Percentiles rank a stretch among this genome's conserved stretches.
These are phyloP conservation scores for Cudoniella acicularis DNA, from an alignment of 495 filamentous ascomycete genomes.

Conservation along the genomic window DNA sequence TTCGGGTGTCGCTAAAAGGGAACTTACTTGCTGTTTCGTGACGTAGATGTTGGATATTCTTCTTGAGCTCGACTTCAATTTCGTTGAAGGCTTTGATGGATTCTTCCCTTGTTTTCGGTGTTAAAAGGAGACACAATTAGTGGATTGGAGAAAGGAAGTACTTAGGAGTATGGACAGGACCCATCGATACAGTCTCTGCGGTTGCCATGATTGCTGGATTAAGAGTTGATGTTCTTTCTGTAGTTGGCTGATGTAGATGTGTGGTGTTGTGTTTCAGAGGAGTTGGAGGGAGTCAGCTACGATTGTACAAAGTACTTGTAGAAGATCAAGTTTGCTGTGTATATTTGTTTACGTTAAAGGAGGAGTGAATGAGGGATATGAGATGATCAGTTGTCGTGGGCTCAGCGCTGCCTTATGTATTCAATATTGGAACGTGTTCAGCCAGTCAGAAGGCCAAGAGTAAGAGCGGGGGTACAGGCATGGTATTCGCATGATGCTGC, in stretches of 20 bases:
- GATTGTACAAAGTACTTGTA: not conserved
- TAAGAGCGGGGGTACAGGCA: not conserved
- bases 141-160: not conserved
- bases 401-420: not conserved
- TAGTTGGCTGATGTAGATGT: not conserved
- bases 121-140: not conserved
- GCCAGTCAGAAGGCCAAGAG: not conserved
- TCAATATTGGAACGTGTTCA: not conserved
- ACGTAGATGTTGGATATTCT: slow-evolving; percentile 44
- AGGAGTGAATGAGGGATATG: not conserved
- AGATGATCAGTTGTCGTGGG: not conserved
- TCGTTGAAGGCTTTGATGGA: slow-evolving; percentile 47
- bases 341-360: not conserved
- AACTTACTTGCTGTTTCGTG: slow-evolving; percentile 33
- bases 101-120: slow-evolving; percentile 30
- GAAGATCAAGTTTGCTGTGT: not conserved
- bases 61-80: slow-evolving; percentile 45
- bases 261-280: not conserved
- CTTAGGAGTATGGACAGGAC: slow-evolving; percentile 44
- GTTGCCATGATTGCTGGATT: slow-evolving; percentile 40
- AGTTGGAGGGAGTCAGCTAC: not conserved
- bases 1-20: too few relatives aligned
- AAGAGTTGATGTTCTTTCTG: not conserved
- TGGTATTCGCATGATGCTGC: not conserved
- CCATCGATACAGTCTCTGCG: slow-evolving; percentile 47